Conservation (phyloP, 768 basidiomycete species). For the Lentinula sp. region DNA sequence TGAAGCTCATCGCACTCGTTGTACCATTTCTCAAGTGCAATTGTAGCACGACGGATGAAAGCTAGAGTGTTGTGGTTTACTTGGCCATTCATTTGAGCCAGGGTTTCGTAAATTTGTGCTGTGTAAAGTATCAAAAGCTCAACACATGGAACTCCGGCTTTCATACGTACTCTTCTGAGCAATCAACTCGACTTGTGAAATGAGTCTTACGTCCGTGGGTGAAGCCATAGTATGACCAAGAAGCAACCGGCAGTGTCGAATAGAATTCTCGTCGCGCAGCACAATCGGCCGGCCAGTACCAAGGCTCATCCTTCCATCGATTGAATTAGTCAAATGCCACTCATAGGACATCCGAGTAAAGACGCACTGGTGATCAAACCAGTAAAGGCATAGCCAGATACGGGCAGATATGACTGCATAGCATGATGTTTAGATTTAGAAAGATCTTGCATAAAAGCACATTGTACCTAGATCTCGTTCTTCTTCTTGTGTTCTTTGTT, state of each 20-base stretch:
- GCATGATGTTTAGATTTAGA: conserved; percentile 4
- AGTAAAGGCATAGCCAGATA: conserved; percentile 92
- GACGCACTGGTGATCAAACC: conserved; percentile 90
- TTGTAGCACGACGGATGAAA: conserved; percentile 81
- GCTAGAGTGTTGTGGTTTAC: conserved; percentile 81
- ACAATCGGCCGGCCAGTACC: conserved; percentile 90
- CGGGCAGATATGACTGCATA: conserved; percentile 78
- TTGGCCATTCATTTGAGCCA: conserved; percentile 80
- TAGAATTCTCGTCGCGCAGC: conserved; percentile 82
- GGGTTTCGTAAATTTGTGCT: conserved; percentile 93
- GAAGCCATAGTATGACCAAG: conserved; percentile 84
- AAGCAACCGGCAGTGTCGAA: conserved; percentile 77
- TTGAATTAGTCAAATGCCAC: background rate
- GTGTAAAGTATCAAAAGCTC: background rate
- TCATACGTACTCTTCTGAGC: conserved; percentile 74
- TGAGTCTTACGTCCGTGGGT: conserved; percentile 82
- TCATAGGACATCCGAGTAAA: conserved; percentile 8
- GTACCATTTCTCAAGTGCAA: conserved; percentile 90
- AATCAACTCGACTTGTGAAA: conserved; percentile 86
- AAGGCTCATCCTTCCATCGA: conserved; percentile 67
- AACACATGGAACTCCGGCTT: background rate
- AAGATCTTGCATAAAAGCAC: conserved; percentile 1
- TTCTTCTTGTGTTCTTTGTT: conserved; percentile 69
- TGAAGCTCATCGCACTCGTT: conserved; percentile 83
- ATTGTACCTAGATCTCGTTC: conserved; percentile 74